These are phyloP conservation scores for Teunomyces tritomae DNA, from an alignment of 805 yeast species.

Conservation along the genomic window DNA sequence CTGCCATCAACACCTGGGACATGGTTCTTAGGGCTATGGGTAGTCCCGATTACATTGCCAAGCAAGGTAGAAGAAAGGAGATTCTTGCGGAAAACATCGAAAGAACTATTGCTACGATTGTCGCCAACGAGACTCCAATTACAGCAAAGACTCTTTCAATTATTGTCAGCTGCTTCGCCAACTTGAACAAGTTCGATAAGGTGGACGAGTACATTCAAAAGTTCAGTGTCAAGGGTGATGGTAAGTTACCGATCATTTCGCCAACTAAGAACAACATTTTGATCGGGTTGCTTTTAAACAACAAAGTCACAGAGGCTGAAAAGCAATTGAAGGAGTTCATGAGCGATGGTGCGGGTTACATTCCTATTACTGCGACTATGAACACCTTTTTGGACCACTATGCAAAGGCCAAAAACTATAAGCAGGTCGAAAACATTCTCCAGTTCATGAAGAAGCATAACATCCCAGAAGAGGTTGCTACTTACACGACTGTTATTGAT, in stretches of 20 bases:
- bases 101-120: slow-evolving; percentile 28
- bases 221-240: slow-evolving; percentile 19
- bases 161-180: slow-evolving; percentile 45
- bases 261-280: slow-evolving; percentile 45
- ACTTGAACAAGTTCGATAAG: slow-evolving; percentile 37
- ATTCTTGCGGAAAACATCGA: slow-evolving; percentile 21
- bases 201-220: slow-evolving; percentile 40
- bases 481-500: slow-evolving; percentile 60
- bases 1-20: slow-evolving; percentile 57
- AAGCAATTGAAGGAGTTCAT: slow-evolving; percentile 36
- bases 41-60: slow-evolving; percentile 26
- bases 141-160: slow-evolving; percentile 48
- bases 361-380: slow-evolving; percentile 49
- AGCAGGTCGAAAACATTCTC: slow-evolving; percentile 49
- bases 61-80: slow-evolving; percentile 25
- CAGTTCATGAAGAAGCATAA: slow-evolving; percentile 39
- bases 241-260: slow-evolving; percentile 30
- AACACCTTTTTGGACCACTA: slow-evolving; percentile 49
- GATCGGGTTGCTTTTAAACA: slow-evolving; percentile 41
- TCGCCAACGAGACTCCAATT: slow-evolving; percentile 27
- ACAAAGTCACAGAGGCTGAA: slow-evolving; percentile 45
- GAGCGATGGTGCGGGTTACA: slow-evolving; percentile 28
- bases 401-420: slow-evolving; percentile 38
- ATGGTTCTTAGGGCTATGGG: slow-evolving; percentile 51
- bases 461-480: slow-evolving; percentile 57